Percentiles rank a stretch among this genome's conserved stretches.
Evolutionary conservation across 805 yeast species (phyloP).

Genomic region (Candida maesae): DNA sequence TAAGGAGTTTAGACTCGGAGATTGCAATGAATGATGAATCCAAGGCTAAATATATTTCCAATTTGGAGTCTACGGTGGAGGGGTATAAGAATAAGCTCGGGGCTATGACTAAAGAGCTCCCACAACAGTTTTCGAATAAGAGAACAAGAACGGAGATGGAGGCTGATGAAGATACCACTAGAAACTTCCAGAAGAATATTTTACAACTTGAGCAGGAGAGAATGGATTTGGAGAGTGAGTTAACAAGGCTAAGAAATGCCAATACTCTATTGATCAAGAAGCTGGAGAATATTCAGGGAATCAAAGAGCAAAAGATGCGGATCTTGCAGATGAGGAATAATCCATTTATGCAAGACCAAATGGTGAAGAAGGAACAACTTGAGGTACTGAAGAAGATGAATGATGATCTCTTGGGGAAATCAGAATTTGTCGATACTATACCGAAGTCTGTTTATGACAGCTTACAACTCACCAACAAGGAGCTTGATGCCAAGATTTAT

Average conservation of each 20-base stretch:
- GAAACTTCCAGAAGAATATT: slow-evolving; percentile 27
- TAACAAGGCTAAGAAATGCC: slow-evolving; percentile 36
- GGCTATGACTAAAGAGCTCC: slow-evolving; percentile 33
- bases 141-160: slow-evolving; percentile 24
- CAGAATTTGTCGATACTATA: slow-evolving; percentile 33
- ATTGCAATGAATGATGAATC: slow-evolving; percentile 22
- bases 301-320: slow-evolving; percentile 39
- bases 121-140: slow-evolving; percentile 28
- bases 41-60: slow-evolving; percentile 19
- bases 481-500: slow-evolving; percentile 43
- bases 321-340: slow-evolving; percentile 62
- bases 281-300: slow-evolving; percentile 30
- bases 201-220: slow-evolving; percentile 39
- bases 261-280: slow-evolving; percentile 36
- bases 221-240: slow-evolving; percentile 33
- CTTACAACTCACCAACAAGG: slow-evolving; percentile 48
- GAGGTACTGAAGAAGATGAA: slow-evolving; percentile 57
- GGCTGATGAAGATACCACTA: slow-evolving; percentile 20
- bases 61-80: slow-evolving; percentile 40
- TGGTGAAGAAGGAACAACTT: slow-evolving; percentile 50
- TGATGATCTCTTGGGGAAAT: slow-evolving; percentile 38
- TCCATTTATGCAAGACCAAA: slow-evolving; percentile 61
- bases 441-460: slow-evolving; percentile 66
- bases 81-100: slow-evolving; percentile 51
- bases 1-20: slow-evolving; percentile 44